Percentiles rank a stretch among this genome's conserved stretches.
phyloP scores from a whole-genome alignment of 306 rosid species.

The Betula pendula region DNA sequence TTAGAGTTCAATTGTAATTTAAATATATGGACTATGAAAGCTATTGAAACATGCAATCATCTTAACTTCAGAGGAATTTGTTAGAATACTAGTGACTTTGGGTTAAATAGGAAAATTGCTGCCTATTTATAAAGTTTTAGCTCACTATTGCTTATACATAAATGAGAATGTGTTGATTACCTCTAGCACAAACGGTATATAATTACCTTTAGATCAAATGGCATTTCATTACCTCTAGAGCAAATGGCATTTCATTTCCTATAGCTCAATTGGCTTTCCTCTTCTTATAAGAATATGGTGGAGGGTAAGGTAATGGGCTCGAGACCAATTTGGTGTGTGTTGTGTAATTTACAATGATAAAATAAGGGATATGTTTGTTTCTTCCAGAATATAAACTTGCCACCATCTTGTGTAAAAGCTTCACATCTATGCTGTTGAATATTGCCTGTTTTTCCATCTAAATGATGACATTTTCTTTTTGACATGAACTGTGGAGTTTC shows the following conservation, averaged over 20 bases:
- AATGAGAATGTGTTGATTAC: too few species aligned
- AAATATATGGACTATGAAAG: neutral
- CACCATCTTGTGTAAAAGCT: neutral
- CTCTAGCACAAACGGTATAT: too few species aligned
- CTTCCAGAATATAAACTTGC: neutral
- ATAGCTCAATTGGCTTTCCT: neutral
- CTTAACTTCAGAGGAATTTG: neutral
- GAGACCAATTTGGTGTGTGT: neutral
- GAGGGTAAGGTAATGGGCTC: neutral
- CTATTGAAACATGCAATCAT: neutral
- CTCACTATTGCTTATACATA: neutral
- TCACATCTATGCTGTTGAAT: neutral
- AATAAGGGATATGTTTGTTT: neutral
- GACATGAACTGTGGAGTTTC: neutral
- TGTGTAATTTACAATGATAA: neutral
- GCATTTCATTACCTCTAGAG: neutral
- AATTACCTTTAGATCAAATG: too few species aligned
- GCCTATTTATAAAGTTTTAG: neutral
- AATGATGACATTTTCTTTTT: neutral
- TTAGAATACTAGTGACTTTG: neutral
- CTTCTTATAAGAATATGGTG: neutral
- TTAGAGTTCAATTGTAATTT: neutral
- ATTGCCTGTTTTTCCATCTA: neutral
- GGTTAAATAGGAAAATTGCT: neutral
- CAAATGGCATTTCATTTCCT: neutral